Conservation (phyloP, 441 rosid genomes). For the Euphorbia schlechtendalii region DNA sequence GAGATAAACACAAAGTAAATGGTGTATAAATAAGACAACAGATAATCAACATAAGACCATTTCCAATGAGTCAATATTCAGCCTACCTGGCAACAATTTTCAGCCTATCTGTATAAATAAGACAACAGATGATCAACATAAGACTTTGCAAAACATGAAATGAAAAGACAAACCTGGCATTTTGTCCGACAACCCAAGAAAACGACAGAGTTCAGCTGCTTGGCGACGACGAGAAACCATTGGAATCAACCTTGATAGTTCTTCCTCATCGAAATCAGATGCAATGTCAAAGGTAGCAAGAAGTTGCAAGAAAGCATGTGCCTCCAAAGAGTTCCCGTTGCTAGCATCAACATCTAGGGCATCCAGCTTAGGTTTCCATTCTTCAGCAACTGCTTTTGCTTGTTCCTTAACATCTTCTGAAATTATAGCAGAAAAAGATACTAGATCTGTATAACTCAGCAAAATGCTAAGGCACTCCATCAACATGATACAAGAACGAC, state of each 20-base stretch:
- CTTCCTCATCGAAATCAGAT: conserved; percentile 66
- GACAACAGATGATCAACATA: neutral
- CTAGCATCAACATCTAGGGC: conserved; percentile 70
- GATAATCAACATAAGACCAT: neutral
- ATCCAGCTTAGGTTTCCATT: conserved; percentile 85
- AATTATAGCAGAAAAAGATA: conserved; percentile 45
- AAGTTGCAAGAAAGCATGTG: conserved; percentile 95
- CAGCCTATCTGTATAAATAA: neutral
- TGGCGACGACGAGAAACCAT: conserved; percentile 99
- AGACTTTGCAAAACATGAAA: neutral
- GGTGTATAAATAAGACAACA: neutral
- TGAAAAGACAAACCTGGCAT: conserved; percentile 73
- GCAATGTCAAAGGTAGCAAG: conserved; percentile 81
- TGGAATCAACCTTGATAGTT: conserved; percentile 67
- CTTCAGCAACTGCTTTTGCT: conserved; percentile 73
- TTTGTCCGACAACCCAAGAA: conserved; percentile 75
- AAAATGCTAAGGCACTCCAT: conserved; percentile 91
- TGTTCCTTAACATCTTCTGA: conserved; percentile 53
- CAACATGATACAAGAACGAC: conserved; percentile 95
- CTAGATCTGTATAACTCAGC: conserved; percentile 39
- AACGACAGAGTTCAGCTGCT: conserved; percentile 84
- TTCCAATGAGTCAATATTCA: neutral
- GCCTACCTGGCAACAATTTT: too few species aligned
- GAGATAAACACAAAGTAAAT: neutral
- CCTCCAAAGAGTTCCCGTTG: conserved; percentile 97